Evolutionary conservation across 1,284 basidiomycete genomes (phyloP), one percentile per base, ranked within the genome.

Genomic region (Cutaneotrichosporon cutaneum): DNA sequence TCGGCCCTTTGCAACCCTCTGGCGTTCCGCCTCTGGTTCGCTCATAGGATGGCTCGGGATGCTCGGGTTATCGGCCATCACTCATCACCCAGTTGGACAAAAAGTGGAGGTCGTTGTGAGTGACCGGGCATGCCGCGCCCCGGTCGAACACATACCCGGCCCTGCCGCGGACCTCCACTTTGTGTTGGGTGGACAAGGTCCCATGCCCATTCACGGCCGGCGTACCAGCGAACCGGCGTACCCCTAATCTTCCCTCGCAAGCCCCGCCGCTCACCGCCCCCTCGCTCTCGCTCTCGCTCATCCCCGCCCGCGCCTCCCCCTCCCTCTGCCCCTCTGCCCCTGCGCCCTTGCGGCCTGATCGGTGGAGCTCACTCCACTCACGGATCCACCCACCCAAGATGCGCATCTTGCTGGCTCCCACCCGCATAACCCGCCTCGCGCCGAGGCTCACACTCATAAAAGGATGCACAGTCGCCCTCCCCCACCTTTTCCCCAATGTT

Each of bases 11-110:
- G 18, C n/a, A n/a, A 14, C 6, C 45, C 45, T 47, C 18, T 22
- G 45, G 24, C 11, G 13, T 47, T 47, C 8, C 22, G 45, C 45
- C 45, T 47, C 18, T 26, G 22, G 21, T 26, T 22, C n/a, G n/a
- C n/a, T n/a, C n/a, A n/a, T n/a, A n/a, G n/a, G n/a, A n/a, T n/a
- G n/a, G n/a, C n/a, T n/a, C n/a, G n/a, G n/a, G n/a, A n/a, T n/a
- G n/a, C 45, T 47, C 45, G 45, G 45, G 22, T 47, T 47, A 47
- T 47, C 45, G 45, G 45, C 45, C 45, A 24, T 26, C 45, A 14
- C 24, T n/a, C n/a, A n/a, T n/a, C n/a, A n/a, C n/a, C n/a, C n/a
- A n/a, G 16, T 32, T 30, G 47, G 18, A 42, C 39, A 18, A 42
- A 36, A n/a, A 42, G 39, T 42, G 39, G 39, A 42, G 39, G 39